Evolutionary conservation across 2,329 filamentous ascomycete species (phyloP).

Genomic region (Ceratocystis diversiconidia): DNA sequence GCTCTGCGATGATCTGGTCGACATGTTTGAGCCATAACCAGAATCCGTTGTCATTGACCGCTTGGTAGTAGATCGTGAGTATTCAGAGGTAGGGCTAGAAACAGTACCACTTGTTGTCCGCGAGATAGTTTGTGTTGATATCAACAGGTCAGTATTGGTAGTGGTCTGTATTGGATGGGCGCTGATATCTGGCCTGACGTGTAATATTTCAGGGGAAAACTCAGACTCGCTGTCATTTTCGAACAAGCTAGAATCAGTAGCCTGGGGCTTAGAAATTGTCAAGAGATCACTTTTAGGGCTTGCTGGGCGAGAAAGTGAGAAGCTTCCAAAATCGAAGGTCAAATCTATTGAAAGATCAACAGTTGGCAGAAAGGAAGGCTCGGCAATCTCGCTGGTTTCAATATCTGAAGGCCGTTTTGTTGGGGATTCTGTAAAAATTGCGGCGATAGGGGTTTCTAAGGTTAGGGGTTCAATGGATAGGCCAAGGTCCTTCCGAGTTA

Average conservation of each 20-base stretch:
- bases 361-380: not conserved
- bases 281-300: conserved; percentile 23
- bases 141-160: not conserved
- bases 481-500: not conserved
- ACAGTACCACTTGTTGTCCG: conserved; percentile 36
- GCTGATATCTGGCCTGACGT: conserved; percentile 31
- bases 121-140: conserved; percentile 17
- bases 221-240: conserved; percentile 25
- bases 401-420: not conserved
- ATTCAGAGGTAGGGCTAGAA: conserved; percentile 32
- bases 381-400: not conserved
- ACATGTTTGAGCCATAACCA: conserved; percentile 47
- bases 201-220: conserved; percentile 27
- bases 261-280: conserved; percentile 35
- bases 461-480: not conserved
- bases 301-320: conserved; percentile 23
- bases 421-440: not conserved
- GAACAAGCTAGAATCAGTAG: conserved; percentile 36
- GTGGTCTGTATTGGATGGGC: conserved; percentile 27
- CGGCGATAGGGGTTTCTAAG: conserved; percentile 8
- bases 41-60: conserved; percentile 43
- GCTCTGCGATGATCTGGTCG: conserved; percentile 37
- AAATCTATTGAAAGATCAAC: conserved; percentile 6
- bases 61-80: conserved; percentile 27
- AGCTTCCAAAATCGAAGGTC: conserved; percentile 23